These are phyloP conservation scores for Cinnamomum micranthum DNA, from an alignment of 164 flowering plant genomes.

Conservation along the genomic window DNA sequence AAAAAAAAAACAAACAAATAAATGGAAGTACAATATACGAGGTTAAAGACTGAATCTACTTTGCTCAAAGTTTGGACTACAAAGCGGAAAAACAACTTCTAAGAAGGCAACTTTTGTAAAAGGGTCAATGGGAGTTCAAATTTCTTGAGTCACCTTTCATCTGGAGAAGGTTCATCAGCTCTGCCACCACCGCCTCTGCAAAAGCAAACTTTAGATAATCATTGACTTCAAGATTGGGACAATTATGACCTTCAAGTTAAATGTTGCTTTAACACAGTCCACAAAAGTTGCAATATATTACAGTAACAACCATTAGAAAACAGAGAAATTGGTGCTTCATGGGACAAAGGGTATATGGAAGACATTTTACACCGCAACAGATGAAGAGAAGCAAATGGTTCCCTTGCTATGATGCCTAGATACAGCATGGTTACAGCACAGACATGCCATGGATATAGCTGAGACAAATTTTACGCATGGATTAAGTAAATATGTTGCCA, in stretches of 20 bases:
- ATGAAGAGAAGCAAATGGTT: neutral
- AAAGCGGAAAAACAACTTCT: neutral
- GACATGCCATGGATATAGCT: neutral
- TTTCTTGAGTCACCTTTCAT: conserved; percentile 54
- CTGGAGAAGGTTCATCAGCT: conserved; percentile 72
- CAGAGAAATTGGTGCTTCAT: neutral
- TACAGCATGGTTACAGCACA: too few species aligned
- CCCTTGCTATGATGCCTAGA: neutral
- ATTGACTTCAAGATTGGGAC: neutral
- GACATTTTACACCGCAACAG: neutral
- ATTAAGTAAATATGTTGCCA: too few species aligned
- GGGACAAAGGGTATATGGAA: neutral
- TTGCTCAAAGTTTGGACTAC: neutral
- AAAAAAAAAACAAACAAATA: conserved; percentile 1
- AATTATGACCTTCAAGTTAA: neutral
- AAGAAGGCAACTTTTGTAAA: neutral
- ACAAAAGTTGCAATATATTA: neutral
- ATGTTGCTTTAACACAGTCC: neutral
- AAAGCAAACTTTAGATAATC: neutral
- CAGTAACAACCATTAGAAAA: neutral
- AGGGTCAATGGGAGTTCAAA: neutral
- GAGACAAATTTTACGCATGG: neutral
- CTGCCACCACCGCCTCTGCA: conserved; percentile 62
- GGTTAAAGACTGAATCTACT: neutral
- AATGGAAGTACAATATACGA: neutral